Conservation (phyloP, 2,329 filamentous ascomycete species). For the Graphilbum sp. region DNA sequence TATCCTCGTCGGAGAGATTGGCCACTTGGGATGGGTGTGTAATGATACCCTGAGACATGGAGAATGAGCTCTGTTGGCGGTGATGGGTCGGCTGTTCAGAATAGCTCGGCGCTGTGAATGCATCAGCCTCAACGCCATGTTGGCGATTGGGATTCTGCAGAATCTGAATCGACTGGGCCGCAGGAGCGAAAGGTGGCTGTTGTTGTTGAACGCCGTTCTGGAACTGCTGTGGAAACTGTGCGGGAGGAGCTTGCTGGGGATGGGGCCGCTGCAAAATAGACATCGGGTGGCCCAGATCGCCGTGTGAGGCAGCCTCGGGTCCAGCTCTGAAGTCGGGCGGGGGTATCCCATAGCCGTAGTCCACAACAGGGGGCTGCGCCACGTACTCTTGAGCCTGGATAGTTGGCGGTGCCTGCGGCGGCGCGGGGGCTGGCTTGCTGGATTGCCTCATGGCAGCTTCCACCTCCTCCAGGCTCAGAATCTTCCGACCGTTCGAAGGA, state of each 20-base stretch:
- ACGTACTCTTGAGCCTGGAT: conserved; percentile 5
- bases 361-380: conserved; percentile 3
- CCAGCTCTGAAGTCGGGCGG: background rate
- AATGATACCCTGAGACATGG: conserved; percentile 31
- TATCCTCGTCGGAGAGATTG: conserved; percentile 69
- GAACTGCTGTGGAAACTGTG: conserved; percentile 4
- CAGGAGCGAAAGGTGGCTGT: conserved; percentile 17
- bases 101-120: conserved; percentile 17
- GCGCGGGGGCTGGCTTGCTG: conserved; percentile 28
- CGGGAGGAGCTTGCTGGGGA: conserved; percentile 20
- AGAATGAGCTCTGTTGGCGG: conserved; percentile 37
- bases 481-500: conserved; percentile 42
- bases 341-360: conserved; percentile 5
- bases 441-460: conserved; percentile 80
- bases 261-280: conserved; percentile 39
- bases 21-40: conserved; percentile 58
- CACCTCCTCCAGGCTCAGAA: conserved; percentile 93
- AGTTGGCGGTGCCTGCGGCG: conserved; percentile 17
- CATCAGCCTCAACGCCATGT: conserved; percentile 28
- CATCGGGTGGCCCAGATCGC: conserved; percentile 25
- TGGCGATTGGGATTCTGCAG: conserved; percentile 62
- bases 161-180: conserved; percentile 50
- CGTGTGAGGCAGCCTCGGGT: conserved; percentile 3
- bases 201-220: conserved; percentile 15
- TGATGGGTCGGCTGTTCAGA: conserved; percentile 17